Evolutionary conservation across 2,329 filamentous ascomycete species (phyloP).

Genomic region (Neocatenulostroma microsporum): DNA sequence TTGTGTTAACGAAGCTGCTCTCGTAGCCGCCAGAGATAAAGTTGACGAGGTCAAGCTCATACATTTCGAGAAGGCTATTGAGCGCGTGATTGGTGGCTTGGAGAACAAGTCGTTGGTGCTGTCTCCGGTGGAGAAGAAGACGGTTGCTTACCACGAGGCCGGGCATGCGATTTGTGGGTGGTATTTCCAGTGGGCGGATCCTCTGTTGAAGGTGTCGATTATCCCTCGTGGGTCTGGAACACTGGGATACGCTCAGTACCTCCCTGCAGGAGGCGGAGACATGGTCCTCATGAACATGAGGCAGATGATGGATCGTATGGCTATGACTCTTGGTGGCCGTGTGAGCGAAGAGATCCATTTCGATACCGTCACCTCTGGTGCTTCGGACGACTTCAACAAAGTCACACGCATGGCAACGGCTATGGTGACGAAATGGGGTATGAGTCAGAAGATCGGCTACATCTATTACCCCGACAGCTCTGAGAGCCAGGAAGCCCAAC

Average conservation of each 20-base stretch:
- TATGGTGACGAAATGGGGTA: conserved; percentile 99
- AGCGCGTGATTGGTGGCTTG: conserved; percentile 89
- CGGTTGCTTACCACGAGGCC: conserved; percentile 95
- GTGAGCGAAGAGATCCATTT: conserved; percentile 96
- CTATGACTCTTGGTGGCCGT: conserved; percentile 94
- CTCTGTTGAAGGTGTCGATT: conserved; percentile 95
- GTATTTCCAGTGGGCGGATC: conserved; percentile 95
- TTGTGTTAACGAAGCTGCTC: conserved; percentile 92
- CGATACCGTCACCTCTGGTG: conserved; percentile 88
- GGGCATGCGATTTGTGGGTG: conserved; percentile 97
- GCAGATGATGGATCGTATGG: conserved; percentile 98
- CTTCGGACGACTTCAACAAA: conserved; percentile 96
- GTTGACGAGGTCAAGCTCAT: conserved; percentile 75
- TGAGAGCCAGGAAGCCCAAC: conserved; percentile 48
- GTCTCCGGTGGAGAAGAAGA: conserved; percentile 86
- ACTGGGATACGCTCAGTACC: conserved; percentile 91
- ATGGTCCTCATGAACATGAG: conserved; percentile 93
- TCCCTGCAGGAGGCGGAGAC: conserved; percentile 83
- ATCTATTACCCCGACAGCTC: conserved; percentile 68
- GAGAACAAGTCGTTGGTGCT: conserved; percentile 97
- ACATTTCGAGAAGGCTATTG: conserved; percentile 96
- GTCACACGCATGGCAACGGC: conserved; percentile 90
- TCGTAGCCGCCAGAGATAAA: conserved; percentile 80
- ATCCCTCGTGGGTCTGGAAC: conserved; percentile 92
- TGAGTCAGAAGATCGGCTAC: conserved; percentile 90